These are phyloP conservation scores for Trichosporon asahii DNA, from an alignment of 1,284 basidiomycete genomes.

Conservation along the genomic window DNA sequence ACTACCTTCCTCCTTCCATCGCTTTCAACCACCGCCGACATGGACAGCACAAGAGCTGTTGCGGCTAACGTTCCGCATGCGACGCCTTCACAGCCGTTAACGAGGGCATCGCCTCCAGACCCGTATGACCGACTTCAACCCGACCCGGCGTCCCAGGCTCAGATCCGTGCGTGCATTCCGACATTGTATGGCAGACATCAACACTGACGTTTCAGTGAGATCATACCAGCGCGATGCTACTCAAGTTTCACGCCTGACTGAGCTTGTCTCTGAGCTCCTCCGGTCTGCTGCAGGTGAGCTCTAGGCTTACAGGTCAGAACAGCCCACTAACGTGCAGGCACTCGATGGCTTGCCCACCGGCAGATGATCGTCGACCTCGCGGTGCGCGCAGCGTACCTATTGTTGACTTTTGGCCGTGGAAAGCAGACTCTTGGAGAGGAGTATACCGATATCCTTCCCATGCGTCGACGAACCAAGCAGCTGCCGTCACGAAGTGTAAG, in stretches of 20 bases:
- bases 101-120: constrained; percentile 14
- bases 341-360: constrained; percentile 75
- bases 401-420: constrained; percentile 73
- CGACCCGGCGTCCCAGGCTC: constrained; percentile 60
- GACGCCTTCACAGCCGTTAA: neutral
- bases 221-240: constrained; percentile 80
- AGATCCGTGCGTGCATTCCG: constrained; percentile 78
- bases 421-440: constrained; percentile 83
- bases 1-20: neutral
- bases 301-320: too few relatives aligned
- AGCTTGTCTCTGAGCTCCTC: constrained; percentile 70
- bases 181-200: constrained; percentile 57
- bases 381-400: constrained; percentile 69
- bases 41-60: constrained; percentile 23
- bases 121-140: constrained; percentile 33
- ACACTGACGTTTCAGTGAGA: constrained; percentile 62
- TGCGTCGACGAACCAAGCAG: constrained; percentile 50
- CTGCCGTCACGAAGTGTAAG: constrained; percentile 31
- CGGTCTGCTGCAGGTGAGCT: constrained; percentile 72
- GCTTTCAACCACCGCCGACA: constrained; percentile 4
- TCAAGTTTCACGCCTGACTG: constrained; percentile 69
- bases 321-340: too few relatives aligned
- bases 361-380: constrained; percentile 73
- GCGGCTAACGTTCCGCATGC: constrained; percentile 5
- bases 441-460: constrained; percentile 81